These are phyloP conservation scores for Hymenoscyphus fructigenus DNA, from an alignment of 2,329 filamentous ascomycete species.

Conservation along the genomic window DNA sequence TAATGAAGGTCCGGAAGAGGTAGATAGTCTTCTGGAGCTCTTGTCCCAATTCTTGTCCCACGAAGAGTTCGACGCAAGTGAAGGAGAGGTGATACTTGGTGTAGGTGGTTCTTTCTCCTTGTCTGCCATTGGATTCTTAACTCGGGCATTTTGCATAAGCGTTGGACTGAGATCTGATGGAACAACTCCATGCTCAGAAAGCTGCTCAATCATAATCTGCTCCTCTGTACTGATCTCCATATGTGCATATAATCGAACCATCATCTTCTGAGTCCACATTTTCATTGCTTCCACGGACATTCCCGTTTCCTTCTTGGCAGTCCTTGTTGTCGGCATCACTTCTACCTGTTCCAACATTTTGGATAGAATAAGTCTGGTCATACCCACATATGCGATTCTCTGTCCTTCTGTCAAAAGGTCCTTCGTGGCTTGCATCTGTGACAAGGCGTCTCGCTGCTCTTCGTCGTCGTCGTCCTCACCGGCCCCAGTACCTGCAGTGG, in stretches of 20 bases:
- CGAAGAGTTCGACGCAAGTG: slow-evolving; percentile 21
- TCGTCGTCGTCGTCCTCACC: slow-evolving; percentile 70
- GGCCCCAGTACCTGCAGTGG: slow-evolving; percentile 54
- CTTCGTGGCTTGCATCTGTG: slow-evolving; percentile 94
- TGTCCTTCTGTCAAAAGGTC: slow-evolving; percentile 93
- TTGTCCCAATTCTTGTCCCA: slow-evolving; percentile 21
- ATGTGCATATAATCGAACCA: slow-evolving; percentile 89
- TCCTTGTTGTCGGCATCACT: slow-evolving; percentile 55
- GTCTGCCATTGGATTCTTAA: slow-evolving; percentile 86
- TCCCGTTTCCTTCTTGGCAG: slow-evolving; percentile 69
- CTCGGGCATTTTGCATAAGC: slow-evolving; percentile 86
- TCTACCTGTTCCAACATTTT: slow-evolving; percentile 72
- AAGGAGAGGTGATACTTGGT: slow-evolving; percentile 26
- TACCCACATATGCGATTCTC: slow-evolving; percentile 90
- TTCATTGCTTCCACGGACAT: slow-evolving; percentile 74
- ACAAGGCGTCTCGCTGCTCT: slow-evolving; percentile 78
- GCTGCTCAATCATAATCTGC: slow-evolving; percentile 98
- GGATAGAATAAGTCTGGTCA: slow-evolving; percentile 78
- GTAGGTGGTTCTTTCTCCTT: slow-evolving; percentile 36
- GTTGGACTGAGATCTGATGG: slow-evolving; percentile 80
- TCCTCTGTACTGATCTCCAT: slow-evolving; percentile 94
- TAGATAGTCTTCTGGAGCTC: slow-evolving; percentile 38
- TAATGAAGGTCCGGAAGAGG: slow-evolving; percentile 19
- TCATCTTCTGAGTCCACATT: slow-evolving; percentile 99
- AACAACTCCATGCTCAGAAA: slow-evolving; percentile 87